A percentile compares a stretch with the other conserved stretches of the same genome.
Evolutionary conservation across 345 rosid genomes (phyloP).

Genomic region (Gossypium arboreum): DNA sequence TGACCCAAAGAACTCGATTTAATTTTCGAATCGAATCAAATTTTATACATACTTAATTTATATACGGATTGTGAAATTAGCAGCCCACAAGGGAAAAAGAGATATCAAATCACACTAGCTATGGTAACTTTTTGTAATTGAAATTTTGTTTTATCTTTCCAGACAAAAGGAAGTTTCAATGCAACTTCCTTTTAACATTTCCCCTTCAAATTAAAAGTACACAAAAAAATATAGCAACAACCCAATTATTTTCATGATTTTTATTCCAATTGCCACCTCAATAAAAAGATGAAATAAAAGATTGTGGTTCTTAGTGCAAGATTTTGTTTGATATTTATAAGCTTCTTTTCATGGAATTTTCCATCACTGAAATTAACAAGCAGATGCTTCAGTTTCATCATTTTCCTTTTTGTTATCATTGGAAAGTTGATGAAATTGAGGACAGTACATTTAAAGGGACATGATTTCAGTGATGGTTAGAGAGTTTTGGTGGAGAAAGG

Average conservation of each 20-base stretch:
- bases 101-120: background rate
- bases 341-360: background rate
- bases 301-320: background rate
- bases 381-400: background rate
- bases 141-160: background rate
- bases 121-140: background rate
- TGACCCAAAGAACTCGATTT: no score
- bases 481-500: background rate
- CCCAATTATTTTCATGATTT: background rate
- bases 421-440: background rate
- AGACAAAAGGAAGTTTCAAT: constrained; percentile 24
- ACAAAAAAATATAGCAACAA: background rate
- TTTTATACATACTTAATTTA: no score
- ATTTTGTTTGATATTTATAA: background rate
- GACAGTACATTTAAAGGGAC: background rate
- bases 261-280: background rate
- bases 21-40: no score
- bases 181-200: constrained; percentile 25
- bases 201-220: background rate
- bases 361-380: background rate
- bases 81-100: background rate
- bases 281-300: background rate
- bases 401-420: background rate
- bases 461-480: background rate
- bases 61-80: no score